Evolutionary conservation across 2,329 filamentous ascomycete genomes (phyloP).

Genomic region (Penicillium nordicum): DNA sequence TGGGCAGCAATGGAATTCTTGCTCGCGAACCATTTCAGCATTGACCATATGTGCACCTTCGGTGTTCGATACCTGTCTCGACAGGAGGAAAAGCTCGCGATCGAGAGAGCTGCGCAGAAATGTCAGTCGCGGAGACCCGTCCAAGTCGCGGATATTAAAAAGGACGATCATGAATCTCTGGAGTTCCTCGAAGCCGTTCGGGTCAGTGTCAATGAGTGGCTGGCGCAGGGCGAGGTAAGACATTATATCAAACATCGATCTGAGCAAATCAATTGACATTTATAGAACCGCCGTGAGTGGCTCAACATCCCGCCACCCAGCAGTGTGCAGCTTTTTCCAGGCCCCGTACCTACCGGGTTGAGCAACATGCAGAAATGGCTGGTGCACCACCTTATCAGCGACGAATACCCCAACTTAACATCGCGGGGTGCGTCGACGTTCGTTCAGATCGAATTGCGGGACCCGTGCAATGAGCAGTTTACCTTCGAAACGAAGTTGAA

Average conservation of each 20-base stretch:
- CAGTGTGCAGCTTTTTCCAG: constrained; percentile 14
- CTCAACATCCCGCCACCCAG: constrained; percentile 46
- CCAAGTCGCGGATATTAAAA: constrained; percentile 47
- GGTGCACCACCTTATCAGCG: constrained; percentile 63
- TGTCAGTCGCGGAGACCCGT: constrained; percentile 30
- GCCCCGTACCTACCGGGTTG: constrained; percentile 33
- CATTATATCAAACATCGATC: background rate
- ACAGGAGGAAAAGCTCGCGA: constrained; percentile 52
- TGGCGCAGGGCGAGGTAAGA: constrained; percentile 27
- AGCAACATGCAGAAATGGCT: constrained; percentile 62
- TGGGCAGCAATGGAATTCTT: constrained; percentile 58
- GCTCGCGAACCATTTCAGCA: constrained; percentile 55
- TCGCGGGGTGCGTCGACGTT: constrained; percentile 38
- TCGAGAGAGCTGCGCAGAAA: constrained; percentile 45
- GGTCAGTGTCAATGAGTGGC: constrained; percentile 48
- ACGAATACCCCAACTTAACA: constrained; percentile 51
- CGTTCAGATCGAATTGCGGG: constrained; percentile 40
- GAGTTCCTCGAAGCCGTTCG: constrained; percentile 50
- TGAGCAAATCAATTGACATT: background rate
- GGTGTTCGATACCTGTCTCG: constrained; percentile 63
- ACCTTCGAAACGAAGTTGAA: constrained; percentile 29
- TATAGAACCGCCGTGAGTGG: constrained; percentile 32
- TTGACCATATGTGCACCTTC: constrained; percentile 53
- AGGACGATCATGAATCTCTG: constrained; percentile 51
- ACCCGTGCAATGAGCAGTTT: constrained; percentile 36